These are phyloP conservation scores for Nemania sp. DNA, from an alignment of 2,329 filamentous ascomycete species.

Conservation along the genomic window DNA sequence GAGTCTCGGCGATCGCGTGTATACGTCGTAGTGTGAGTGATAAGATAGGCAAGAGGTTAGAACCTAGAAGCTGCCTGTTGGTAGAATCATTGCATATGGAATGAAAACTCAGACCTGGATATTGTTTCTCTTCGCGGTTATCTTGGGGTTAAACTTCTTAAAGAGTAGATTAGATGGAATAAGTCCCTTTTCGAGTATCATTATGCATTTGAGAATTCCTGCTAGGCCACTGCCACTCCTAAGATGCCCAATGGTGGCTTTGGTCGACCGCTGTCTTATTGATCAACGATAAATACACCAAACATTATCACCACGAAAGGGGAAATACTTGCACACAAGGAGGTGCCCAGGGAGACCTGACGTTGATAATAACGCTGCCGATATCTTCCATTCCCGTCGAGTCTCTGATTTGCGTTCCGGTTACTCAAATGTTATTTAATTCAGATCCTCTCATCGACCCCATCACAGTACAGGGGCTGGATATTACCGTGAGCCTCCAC, in stretches of 20 bases:
- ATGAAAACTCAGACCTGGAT: background rate
- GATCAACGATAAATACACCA: background rate
- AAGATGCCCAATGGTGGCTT: conserved; percentile 4
- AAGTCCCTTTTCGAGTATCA: background rate
- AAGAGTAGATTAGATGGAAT: background rate
- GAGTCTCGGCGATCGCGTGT: background rate
- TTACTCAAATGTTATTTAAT: background rate
- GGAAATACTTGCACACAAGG: background rate
- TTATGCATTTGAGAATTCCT: background rate
- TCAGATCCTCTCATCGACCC: no score
- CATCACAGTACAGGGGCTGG: background rate
- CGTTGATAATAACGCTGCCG: conserved; percentile 12
- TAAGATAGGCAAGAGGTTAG: no score
- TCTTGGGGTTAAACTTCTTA: background rate
- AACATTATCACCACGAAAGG: background rate
- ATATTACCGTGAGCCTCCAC: conserved; percentile 31
- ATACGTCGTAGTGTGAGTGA: no score
- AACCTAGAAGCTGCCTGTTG: no score
- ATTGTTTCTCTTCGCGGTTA: background rate
- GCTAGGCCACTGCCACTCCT: background rate
- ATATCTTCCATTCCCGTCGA: conserved; percentile 30
- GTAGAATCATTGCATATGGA: no score
- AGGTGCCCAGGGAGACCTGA: background rate
- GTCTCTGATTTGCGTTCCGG: conserved; percentile 31
- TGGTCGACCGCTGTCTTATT: background rate